phyloP scores from a whole-genome alignment of 345 rosid genomes.

The Salix brachista region DNA sequence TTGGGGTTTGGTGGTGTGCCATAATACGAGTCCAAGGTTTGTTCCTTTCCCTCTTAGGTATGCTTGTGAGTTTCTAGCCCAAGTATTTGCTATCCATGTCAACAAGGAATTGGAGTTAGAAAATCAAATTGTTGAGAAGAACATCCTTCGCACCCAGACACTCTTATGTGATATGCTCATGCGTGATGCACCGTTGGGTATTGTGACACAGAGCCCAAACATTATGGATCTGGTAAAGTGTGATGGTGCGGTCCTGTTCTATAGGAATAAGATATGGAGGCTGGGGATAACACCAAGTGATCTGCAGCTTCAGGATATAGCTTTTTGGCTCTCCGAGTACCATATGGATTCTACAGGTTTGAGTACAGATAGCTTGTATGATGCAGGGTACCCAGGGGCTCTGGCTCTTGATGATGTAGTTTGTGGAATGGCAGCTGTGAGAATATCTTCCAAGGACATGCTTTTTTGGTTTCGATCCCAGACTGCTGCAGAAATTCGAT shows the following conservation, averaged over 20 bases:
- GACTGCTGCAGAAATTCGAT: slow-evolving; percentile 75
- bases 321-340: slow-evolving; percentile 65
- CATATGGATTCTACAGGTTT: slow-evolving; percentile 92
- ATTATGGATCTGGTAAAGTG: slow-evolving; percentile 90
- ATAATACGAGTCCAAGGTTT: slow-evolving; percentile 76
- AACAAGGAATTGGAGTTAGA: slow-evolving; percentile 82
- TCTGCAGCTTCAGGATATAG: slow-evolving; percentile 59
- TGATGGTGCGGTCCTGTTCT: slow-evolving; percentile 86
- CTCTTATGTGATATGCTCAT: slow-evolving; percentile 91
- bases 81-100: slow-evolving; percentile 91
- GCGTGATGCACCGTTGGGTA: slow-evolving; percentile 93
- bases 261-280: slow-evolving; percentile 64
- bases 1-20: slow-evolving; percentile 97
- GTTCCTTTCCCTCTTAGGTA: slow-evolving; percentile 94
- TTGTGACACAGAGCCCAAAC: slow-evolving; percentile 79
- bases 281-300: slow-evolving; percentile 75
- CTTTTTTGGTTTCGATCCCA: slow-evolving; percentile 94
- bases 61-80: slow-evolving; percentile 94
- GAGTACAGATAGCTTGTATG: slow-evolving; percentile 88
- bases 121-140: slow-evolving; percentile 80
- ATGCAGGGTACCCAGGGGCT: slow-evolving; percentile 85
- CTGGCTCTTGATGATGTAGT: slow-evolving; percentile 59
- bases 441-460: slow-evolving; percentile 63
- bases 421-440: slow-evolving; percentile 99
- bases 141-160: slow-evolving; percentile 83